These are phyloP conservation scores for Boletus speciosus DNA, from an alignment of 768 basidiomycete species.

Conservation along the genomic window DNA sequence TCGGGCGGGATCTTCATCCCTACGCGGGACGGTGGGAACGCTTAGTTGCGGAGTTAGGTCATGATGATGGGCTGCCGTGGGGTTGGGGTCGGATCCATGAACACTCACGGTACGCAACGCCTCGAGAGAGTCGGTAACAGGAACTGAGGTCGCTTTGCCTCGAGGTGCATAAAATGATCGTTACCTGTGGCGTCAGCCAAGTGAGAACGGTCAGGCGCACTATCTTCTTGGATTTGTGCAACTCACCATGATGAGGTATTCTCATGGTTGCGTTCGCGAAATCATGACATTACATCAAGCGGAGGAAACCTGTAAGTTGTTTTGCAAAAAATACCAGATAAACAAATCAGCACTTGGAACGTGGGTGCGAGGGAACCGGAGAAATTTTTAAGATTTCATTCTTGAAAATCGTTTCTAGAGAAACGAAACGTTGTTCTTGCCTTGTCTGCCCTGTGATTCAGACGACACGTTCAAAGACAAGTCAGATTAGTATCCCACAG, in stretches of 20 bases:
- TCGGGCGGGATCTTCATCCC: not conserved
- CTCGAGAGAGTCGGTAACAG: slow-evolving; percentile 1
- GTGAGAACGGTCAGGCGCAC: slow-evolving; percentile 1
- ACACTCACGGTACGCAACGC: not conserved
- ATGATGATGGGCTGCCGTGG: not conserved
- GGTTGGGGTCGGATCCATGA: not conserved
- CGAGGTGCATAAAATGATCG: slow-evolving; percentile 1
- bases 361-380: slow-evolving; percentile 9
- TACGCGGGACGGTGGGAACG: slow-evolving; percentile 4
- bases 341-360: slow-evolving; percentile 7
- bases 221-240: slow-evolving; percentile 6
- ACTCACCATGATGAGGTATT: slow-evolving; percentile 8
- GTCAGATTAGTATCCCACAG: slow-evolving; percentile 2
- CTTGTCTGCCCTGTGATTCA: slow-evolving; percentile 2
- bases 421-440: not conserved
- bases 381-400: slow-evolving; percentile 5
- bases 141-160: slow-evolving; percentile 6
- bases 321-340: slow-evolving; percentile 7
- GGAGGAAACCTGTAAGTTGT: not conserved
- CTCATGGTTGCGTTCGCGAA: slow-evolving; percentile 17
- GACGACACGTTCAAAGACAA: slow-evolving; percentile 1
- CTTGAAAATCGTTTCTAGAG: slow-evolving; percentile 7
- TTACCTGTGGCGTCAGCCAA: slow-evolving; percentile 17
- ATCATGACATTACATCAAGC: slow-evolving; percentile 5
- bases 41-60: not conserved